These are phyloP conservation scores for Rhipidocladum racemiflorum DNA, from an alignment of 176 grass and related monocot species.

Conservation along the genomic window DNA sequence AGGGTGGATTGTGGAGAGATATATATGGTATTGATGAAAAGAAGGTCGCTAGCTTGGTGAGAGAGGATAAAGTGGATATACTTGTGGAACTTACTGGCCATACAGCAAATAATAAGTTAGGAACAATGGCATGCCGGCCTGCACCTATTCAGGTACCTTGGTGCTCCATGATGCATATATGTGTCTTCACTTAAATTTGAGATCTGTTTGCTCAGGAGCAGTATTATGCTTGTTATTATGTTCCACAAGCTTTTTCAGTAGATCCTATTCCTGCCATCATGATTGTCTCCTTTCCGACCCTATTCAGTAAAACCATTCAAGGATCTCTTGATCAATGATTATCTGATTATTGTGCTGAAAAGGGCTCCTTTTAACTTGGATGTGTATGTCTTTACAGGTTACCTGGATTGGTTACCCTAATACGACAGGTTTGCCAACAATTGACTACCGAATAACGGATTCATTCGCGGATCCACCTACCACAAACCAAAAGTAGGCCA, in stretches of 20 bases:
- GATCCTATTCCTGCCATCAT: not conserved
- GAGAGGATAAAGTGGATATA: slow-evolving; percentile 98
- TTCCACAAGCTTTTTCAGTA: not conserved
- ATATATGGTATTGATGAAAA: slow-evolving; percentile 96
- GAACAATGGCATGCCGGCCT: slow-evolving; percentile 88
- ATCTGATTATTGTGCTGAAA: slow-evolving; percentile 2
- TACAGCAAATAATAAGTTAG: slow-evolving; percentile 96
- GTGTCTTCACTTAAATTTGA: slow-evolving; percentile 14
- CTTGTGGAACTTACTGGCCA: slow-evolving; percentile 98
- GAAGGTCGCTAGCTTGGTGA: slow-evolving; percentile 79
- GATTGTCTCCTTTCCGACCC: not conserved
- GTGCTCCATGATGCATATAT: slow-evolving; percentile 14
- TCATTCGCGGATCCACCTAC: slow-evolving; percentile 71
- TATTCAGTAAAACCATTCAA: not conserved
- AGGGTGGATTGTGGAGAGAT: slow-evolving; percentile 93
- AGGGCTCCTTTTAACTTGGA: slow-evolving; percentile 12
- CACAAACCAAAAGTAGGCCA: slow-evolving; percentile 73
- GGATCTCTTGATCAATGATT: slow-evolving; percentile 5
- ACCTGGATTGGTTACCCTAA: slow-evolving; percentile 99
- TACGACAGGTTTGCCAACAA: slow-evolving; percentile 94
- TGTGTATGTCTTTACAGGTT: slow-evolving; percentile 48
- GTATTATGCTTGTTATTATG: slow-evolving; percentile 1
- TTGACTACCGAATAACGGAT: slow-evolving; percentile 96
- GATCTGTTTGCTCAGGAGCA: slow-evolving; percentile 10
- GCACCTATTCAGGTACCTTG: slow-evolving; percentile 83